Evolutionary conservation across 2,329 filamentous ascomycete species (phyloP).

Genomic region (Fusarium praegraminearum): DNA sequence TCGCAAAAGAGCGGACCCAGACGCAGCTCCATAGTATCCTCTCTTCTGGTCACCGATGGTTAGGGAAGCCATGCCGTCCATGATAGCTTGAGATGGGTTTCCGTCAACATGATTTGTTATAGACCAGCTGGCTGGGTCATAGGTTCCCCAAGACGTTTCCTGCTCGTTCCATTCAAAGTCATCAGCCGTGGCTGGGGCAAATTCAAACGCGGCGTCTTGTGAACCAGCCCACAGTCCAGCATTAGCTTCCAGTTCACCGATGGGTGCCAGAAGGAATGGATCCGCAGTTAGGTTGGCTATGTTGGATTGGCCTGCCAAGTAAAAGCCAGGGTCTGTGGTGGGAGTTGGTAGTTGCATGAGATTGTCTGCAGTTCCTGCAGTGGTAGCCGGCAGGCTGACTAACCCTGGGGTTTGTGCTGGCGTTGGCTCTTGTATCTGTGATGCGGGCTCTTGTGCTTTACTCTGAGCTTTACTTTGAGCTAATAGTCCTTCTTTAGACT

Average conservation of each 20-base stretch:
- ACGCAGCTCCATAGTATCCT: conserved; percentile 33
- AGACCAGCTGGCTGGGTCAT: conserved; percentile 24
- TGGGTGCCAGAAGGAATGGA: conserved; percentile 22
- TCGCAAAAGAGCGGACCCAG: conserved; percentile 28
- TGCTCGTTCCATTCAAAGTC: conserved; percentile 36
- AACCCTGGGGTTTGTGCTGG: conserved; percentile 8
- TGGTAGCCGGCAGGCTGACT: conserved; percentile 16
- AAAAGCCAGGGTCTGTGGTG: conserved; percentile 9
- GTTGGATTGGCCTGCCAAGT: conserved; percentile 11
- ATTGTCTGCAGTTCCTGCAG: conserved; percentile 12
- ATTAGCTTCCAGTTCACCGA: conserved; percentile 19
- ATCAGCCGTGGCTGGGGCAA: conserved; percentile 10
- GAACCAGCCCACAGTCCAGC: conserved; percentile 11
- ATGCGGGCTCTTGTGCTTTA: background rate
- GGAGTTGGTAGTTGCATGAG: conserved; percentile 22
- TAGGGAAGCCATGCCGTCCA: conserved; percentile 34
- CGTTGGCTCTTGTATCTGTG: conserved; percentile 1
- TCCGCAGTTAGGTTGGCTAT: conserved; percentile 15
- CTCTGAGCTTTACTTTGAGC: conserved; percentile 3
- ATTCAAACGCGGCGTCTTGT: conserved; percentile 7
- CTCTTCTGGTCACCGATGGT: conserved; percentile 32
- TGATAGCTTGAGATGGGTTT: conserved; percentile 27
- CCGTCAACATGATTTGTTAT: conserved; percentile 26
- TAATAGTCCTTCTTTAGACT: conserved; percentile 18
- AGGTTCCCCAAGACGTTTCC: conserved; percentile 29